These are phyloP conservation scores for Paraphaeosphaeria sporulosa DNA, from an alignment of 2,329 filamentous ascomycete species.

Conservation along the genomic window DNA sequence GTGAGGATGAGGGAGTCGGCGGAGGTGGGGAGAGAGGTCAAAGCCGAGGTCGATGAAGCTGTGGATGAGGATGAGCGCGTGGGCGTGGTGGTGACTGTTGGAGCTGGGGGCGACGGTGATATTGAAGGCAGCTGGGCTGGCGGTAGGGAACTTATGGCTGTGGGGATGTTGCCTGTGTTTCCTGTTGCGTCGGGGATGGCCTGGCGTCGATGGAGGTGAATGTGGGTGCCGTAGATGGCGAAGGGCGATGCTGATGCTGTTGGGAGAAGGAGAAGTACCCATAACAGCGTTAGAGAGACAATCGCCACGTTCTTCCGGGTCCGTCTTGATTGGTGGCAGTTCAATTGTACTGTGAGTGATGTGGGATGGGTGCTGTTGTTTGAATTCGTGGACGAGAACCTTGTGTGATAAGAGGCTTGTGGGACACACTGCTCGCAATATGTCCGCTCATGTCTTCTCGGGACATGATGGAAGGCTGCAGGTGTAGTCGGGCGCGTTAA, in stretches of 20 bases:
- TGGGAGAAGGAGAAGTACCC: slow-evolving; percentile 12
- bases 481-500: neutral
- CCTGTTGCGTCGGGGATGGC: slow-evolving; percentile 32
- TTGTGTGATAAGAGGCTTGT: neutral
- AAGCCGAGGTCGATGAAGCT: slow-evolving; percentile 6
- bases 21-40: slow-evolving; percentile 8
- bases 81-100: neutral
- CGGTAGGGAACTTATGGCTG: slow-evolving; percentile 13
- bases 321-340: neutral
- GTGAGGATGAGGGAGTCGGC: slow-evolving; percentile 4
- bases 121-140: slow-evolving; percentile 3
- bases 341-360: slow-evolving; percentile 9
- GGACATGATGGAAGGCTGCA: neutral
- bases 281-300: slow-evolving; percentile 12
- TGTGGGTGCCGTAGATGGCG: slow-evolving; percentile 2
- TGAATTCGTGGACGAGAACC: neutral
- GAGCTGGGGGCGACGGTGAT: slow-evolving; percentile 1
- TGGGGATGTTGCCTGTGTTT: slow-evolving; percentile 30
- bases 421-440: neutral
- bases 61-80: slow-evolving; percentile 2
- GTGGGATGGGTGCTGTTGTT: neutral
- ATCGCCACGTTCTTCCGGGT: slow-evolving; percentile 2
- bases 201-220: slow-evolving; percentile 23
- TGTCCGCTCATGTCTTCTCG: neutral
- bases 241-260: slow-evolving; percentile 17